Base-by-base conservation (phyloP, 1,139 yeast species). In the Sporopachydermia cereana region DNA sequence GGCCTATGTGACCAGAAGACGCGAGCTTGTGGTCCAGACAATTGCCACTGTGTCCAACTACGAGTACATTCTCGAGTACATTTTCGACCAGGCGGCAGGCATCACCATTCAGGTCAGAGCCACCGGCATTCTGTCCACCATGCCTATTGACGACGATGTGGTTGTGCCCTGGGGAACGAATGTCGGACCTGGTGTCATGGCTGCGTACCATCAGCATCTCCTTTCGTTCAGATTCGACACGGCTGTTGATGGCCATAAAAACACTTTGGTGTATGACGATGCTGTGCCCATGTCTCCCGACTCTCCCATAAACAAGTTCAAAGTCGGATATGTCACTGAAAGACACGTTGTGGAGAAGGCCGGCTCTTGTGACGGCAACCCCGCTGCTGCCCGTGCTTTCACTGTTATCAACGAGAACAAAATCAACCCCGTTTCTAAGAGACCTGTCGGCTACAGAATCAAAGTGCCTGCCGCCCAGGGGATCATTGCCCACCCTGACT, bases 21-120 rank as follows among this genome's bases (percentile, higher is more conserved):
- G 95, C 66, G 86, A 84, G 60, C 79, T 85, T 57, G 80, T 85
- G 45, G 76, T 85, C 51, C 95, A 85, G 69, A 81, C 89, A 48
- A 81, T 85, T 58, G 85, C 93, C 42, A 85, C 95, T 41, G 95
- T 85, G 49, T 94, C 94, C 49, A 85, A 85, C 70, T 85, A 85
- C 67, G 95, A 85, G 67, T 85, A 85, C 69, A 76, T 83, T 53
- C 66, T 84, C 58, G 84, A 84, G 62, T 69, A 81, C 62, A 78
- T 83, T 60, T 79, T 85, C 54, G 85, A 80, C 57, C 88, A 79
- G 64, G 93, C 83, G 53, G 95, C 93, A 54, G 79, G 83, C 45
- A 78, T 85, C 57, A 82, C 81, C 54, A 79, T 84, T 51, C 93
- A 84, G 63, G 79, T 84, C 52, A 76, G 94, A 66, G 95, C 95